Evolutionary conservation across 805 yeast species (phyloP), one percentile per base, ranked within the genome.

Genomic region (Myxozyma vanderwaltii): DNA sequence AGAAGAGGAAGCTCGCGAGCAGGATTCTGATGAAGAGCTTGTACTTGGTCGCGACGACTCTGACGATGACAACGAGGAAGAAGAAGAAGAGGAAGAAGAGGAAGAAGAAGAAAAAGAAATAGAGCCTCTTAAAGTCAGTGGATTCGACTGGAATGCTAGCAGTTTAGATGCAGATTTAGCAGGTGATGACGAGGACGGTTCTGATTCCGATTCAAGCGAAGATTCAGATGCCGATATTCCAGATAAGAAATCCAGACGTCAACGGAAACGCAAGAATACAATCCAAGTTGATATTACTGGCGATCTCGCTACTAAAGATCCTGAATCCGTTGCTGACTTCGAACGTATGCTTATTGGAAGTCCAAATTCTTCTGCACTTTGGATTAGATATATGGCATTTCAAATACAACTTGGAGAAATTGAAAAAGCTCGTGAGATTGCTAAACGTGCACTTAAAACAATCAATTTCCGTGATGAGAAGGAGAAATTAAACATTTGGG

Each of bases 381-480:
- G 99, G 99, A 92, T 94, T 89, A 89, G 91, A 75, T 94, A 88
- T 76, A 94, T 94, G 97, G 91, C 98, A 3, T 94, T 92, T 86
- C 96, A 91, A 74, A 80, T 94, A 64, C 97, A 91, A 74, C 79
- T 92, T 63, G 88, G 96, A 77, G 99, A 94, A 74, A 78, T 91
- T 59, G 97, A 92, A 39, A 90, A 89, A 75, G 97, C 97, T 8
- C 84, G 99, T 68, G 96, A 89, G 72, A 84, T 94, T 68, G 97
- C 89, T 46, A 88, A 86, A 68, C 83, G 99, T 63, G 99, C 98
- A 1, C 80, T 94, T 71, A 89, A 89, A 76, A 86, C 94, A 4
- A 95, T 94, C 67, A 85, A 83, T 68, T 89, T 85, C 75, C 83
- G 97, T 69, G 97, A 91, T 69, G 98, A 94, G 74, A 86, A 84